phyloP scores from a whole-genome alignment of 2,329 filamentous ascomycete genomes.

The Nectriaceae sp. region DNA sequence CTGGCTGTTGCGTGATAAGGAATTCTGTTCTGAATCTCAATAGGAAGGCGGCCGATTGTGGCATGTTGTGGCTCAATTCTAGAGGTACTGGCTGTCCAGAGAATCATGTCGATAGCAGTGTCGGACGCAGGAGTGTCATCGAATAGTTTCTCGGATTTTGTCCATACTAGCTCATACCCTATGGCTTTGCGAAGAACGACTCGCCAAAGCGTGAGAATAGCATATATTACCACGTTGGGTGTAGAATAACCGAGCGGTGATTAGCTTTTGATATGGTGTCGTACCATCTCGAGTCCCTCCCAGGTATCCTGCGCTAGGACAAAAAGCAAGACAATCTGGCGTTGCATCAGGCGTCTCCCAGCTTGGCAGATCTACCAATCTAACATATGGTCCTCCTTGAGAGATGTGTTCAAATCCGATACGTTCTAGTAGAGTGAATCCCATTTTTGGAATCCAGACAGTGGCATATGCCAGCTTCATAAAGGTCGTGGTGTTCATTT shows the following conservation, averaged over 20 bases:
- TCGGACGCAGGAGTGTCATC: constrained; percentile 1
- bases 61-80: constrained; percentile 1
- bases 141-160: constrained; percentile 13
- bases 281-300: constrained; percentile 18
- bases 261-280: constrained; percentile 9
- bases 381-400: constrained; percentile 14
- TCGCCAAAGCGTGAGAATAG: constrained; percentile 16
- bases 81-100: constrained; percentile 14
- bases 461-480: constrained; percentile 18
- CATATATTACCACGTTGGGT: constrained; percentile 6
- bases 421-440: constrained; percentile 15
- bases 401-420: constrained; percentile 14
- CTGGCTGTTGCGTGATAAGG: constrained; percentile 11
- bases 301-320: constrained; percentile 7
- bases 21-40: constrained; percentile 20
- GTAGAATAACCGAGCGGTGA: not conserved
- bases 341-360: constrained; percentile 14
- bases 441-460: constrained; percentile 16
- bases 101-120: constrained; percentile 18
- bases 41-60: constrained; percentile 14
- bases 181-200: constrained; percentile 13
- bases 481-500: constrained; percentile 17
- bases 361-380: constrained; percentile 12
- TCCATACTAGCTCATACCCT: constrained; percentile 6
- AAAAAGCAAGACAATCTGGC: constrained; percentile 21